Evolutionary conservation across 2,329 filamentous ascomycete genomes (phyloP), one percentile per base, ranked within the genome.

Genomic region (Trichoderma afroharzianum): DNA sequence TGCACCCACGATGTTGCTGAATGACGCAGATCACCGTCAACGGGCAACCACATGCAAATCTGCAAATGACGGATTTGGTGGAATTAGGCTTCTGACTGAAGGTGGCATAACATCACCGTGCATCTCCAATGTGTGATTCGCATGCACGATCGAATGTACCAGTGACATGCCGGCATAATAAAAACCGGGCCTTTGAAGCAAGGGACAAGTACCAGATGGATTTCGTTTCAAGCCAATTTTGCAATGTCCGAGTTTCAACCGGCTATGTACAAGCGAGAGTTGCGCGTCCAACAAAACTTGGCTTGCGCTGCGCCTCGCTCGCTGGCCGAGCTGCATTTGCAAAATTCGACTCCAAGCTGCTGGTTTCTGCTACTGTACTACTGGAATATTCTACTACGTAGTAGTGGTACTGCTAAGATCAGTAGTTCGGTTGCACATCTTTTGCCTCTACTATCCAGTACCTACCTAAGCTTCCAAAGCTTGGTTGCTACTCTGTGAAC

Each of bases 251-350:
- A 68, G 70, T 63, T 71, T 71, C 70, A 68, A 33, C 70, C 63
- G 33, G 47, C 50, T 43, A 57, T 21, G 26, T 18, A 32, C 26
- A 14, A 32, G 26, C 26, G 30, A 69, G 36, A 69, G 36, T 69
- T 69, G 66, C 66, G 66, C 66, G 66, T 61, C 57, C 66, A 36
- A 24, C 12, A n/a, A 68, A 68, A 21, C 26, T 53, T 30, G 66
- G 66, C 66, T 69, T 69, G 66, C 57, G 66, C 66, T 69, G 66
- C 66, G 66, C 66, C 66, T 69, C 66, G 50, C 26, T 68, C 66
- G 32, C 24, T 32, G 32, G n/a, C n/a, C 26, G 59, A 4, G 39
- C 26, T 21, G 39, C 26, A 24, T 57, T 33, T 57, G 32, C 32
- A 28, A 28, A 9, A 55, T 36, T 53, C n/a, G 47, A 55, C 9